phyloP scores from a whole-genome alignment of 2,329 filamentous ascomycete species.

The Fusarium agapanthi region DNA sequence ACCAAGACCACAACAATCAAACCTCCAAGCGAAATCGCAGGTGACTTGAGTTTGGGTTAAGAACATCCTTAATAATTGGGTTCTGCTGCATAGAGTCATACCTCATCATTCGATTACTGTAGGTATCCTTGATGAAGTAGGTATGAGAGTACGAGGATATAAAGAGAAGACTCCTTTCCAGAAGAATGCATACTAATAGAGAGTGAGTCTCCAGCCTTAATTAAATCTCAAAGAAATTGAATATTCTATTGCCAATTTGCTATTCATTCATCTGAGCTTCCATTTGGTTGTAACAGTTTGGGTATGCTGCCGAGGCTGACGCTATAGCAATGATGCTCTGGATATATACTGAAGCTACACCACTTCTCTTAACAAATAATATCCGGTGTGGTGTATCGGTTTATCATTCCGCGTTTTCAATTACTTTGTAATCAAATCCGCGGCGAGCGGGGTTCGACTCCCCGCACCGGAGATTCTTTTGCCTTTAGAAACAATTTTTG shows the following conservation, averaged over 20 bases:
- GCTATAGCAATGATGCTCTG: rapidly evolving
- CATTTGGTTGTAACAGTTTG: not conserved
- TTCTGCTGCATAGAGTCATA: too few relatives aligned
- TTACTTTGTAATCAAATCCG: not conserved
- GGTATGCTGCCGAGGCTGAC: not conserved
- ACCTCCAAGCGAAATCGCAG: rapidly evolving
- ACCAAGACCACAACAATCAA: rapidly evolving
- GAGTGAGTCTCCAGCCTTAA: rapidly evolving
- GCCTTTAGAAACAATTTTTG: not conserved
- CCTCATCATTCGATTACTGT: rapidly evolving
- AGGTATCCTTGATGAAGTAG: too few relatives aligned
- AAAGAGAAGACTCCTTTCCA: not conserved
- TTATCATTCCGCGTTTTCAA: constrained; percentile 28
- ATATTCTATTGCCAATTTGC: not conserved
- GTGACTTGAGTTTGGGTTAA: too few relatives aligned
- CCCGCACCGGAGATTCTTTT: constrained; percentile 13
- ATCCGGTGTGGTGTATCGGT: constrained; percentile 30
- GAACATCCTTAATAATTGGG: not conserved
- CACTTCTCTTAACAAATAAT: not conserved
- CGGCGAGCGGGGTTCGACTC: constrained; percentile 29
- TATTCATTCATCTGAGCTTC: not conserved
- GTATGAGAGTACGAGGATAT: too few relatives aligned
- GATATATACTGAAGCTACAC: not conserved
- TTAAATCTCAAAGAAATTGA: too few relatives aligned
- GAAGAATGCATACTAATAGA: rapidly evolving